Percentiles rank a stretch among this genome's conserved stretches.
phyloP scores from a whole-genome alignment of 208 protist genomes.

The Wallacemonas sp. region DNA sequence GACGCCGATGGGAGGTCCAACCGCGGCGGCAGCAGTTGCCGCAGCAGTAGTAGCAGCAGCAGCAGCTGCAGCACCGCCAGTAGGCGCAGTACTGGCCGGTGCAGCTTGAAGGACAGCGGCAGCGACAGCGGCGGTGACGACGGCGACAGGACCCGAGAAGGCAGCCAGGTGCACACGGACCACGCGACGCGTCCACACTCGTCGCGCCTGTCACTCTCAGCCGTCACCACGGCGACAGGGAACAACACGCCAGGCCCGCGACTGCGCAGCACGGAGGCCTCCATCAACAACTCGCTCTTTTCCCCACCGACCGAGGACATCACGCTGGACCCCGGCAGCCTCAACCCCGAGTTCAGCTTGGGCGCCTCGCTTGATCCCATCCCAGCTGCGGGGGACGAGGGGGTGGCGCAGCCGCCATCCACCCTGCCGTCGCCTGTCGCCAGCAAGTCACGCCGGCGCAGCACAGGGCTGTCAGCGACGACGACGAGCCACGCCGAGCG shows the following conservation, averaged over 20 bases:
- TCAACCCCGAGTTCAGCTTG: not conserved
- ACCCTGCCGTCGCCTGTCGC: no score
- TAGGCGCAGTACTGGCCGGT: not conserved
- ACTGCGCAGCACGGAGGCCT: not conserved
- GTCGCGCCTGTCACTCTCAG: not conserved
- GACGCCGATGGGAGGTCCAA: not conserved
- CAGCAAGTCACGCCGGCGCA: no score
- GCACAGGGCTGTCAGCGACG: not conserved
- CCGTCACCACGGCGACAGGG: not conserved
- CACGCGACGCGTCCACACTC: not conserved
- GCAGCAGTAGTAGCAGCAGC: constrained; percentile 19
- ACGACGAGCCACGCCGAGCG: no score
- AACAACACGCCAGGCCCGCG: not conserved
- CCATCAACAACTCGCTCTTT: constrained; percentile 2
- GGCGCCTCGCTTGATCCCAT: not conserved
- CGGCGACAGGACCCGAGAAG: not conserved
- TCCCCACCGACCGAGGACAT: not conserved
- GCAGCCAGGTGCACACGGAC: not conserved
- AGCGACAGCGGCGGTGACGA: not conserved
- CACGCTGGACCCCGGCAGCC: not conserved
- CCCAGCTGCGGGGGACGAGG: not conserved
- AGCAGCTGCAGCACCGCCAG: constrained; percentile 17
- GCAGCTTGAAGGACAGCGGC: not conserved
- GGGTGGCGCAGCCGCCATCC: not conserved
- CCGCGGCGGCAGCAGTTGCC: constrained; percentile 16